Conservation (phyloP, 2,329 filamentous ascomycete species). For the Hypomyces rosellus region DNA sequence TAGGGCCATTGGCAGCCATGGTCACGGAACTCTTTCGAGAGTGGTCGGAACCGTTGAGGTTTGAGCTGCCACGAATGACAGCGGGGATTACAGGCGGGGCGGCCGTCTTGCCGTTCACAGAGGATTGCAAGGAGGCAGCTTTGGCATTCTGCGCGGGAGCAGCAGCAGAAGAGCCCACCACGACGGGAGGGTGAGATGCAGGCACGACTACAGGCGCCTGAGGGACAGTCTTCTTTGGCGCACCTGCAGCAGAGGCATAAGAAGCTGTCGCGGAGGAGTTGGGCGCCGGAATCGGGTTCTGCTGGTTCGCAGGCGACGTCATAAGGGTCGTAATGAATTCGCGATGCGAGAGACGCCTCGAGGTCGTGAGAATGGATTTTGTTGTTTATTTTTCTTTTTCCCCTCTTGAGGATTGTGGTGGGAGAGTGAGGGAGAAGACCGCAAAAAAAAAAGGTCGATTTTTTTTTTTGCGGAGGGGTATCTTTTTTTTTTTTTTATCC, state of each 20-base stretch:
- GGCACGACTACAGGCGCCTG: slow-evolving; percentile 56
- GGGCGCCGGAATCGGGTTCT: slow-evolving; percentile 50
- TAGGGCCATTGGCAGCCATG: slow-evolving; percentile 77
- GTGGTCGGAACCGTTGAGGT: slow-evolving; percentile 73
- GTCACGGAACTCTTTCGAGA: slow-evolving; percentile 83
- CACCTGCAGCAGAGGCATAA: slow-evolving; percentile 62
- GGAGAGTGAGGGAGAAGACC: not conserved
- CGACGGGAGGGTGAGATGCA: slow-evolving; percentile 48
- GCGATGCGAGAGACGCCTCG: slow-evolving; percentile 21
- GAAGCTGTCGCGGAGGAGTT: slow-evolving; percentile 53
- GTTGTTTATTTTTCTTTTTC: not conserved
- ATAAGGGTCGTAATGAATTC: slow-evolving; percentile 38
- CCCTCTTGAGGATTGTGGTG: not conserved
- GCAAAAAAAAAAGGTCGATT: not conserved
- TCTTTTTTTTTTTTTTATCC: slow-evolving; percentile 2
- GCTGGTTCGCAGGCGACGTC: slow-evolving; percentile 54
- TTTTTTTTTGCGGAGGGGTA: slow-evolving; percentile 1
- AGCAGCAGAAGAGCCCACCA: slow-evolving; percentile 47
- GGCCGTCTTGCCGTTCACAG: slow-evolving; percentile 77
- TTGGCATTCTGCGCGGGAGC: slow-evolving; percentile 52
- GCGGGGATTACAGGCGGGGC: slow-evolving; percentile 64
- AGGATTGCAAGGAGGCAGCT: slow-evolving; percentile 57
- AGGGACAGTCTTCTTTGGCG: slow-evolving; percentile 52
- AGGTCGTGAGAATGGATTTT: slow-evolving; percentile 13
- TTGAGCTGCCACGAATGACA: slow-evolving; percentile 56